Evolutionary conservation across 768 basidiomycete genomes (phyloP), one percentile per base, ranked within the genome.

Genomic region (Rhodotorula diobovata): DNA sequence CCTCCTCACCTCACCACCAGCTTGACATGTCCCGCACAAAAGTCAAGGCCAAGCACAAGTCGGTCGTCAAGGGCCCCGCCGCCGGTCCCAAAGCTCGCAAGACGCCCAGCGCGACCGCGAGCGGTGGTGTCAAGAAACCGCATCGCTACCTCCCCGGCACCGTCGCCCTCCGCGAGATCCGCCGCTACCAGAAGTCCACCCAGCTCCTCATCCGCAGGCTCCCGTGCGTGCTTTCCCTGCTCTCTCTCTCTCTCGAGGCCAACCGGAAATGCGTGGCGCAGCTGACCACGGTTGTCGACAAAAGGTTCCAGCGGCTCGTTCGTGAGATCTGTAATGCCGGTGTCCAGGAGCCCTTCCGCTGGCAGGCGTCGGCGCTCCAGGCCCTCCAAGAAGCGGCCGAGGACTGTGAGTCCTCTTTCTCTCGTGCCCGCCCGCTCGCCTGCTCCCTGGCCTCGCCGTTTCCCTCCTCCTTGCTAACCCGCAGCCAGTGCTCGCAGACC

Each of bases 311-410:
- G 81, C 85, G 88, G 73, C 84, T 89, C 67, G 88, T 89, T 67
- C 86, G 88, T 80, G 88, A 90, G 79, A 90, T 89, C 77, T 87
- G 87, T 55, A 87, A n/a, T n/a, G n/a, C 88, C 81, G 87, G 88
- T 81, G 87, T 88, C 84, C 88, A 87, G 83, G 80, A 79, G 56
- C 79, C 80, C 68, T 76, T 82, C 67, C 81, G 83, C 70, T 83
- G 83, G 81, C 83, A 84, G 74, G 83, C 82, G 14, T 81, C 81
- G 34, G 83, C 84, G 72, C 82, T 85, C 67, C 78, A 81, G 77
- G 83, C 83, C 54, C 81, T 85, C 59, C 84, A 85, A 78, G 84
- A 85, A 78, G 83, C 84, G 39, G 81, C 83, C 43, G 84, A 85
- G 79, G 82, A 83, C 48, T 84, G 69, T 70, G 15, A 25, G 69